Conservation (phyloP, 1,284 basidiomycete genomes). For the Tilletiopsis washingtonensis region DNA sequence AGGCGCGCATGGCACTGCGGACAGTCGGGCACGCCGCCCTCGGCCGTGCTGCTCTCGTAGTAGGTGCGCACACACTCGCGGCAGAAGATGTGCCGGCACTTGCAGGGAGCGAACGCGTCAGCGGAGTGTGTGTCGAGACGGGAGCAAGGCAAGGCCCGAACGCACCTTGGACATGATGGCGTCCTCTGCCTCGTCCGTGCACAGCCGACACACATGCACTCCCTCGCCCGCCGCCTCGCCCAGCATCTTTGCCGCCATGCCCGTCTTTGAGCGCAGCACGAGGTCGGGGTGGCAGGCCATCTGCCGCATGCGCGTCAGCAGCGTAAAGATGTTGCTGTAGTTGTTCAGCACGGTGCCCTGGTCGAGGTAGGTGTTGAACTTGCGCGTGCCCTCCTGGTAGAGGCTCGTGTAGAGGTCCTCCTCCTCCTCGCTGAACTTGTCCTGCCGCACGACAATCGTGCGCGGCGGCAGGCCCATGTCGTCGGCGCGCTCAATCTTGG, state of each 20-base stretch:
- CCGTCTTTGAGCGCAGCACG: conserved; percentile 75
- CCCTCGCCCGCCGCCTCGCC: conserved; percentile 28
- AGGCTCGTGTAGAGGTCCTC: conserved; percentile 89
- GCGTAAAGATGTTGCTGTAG: conserved; percentile 51
- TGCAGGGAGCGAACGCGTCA: too few relatives aligned
- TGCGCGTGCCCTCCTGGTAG: conserved; percentile 84
- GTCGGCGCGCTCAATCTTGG: conserved; percentile 82
- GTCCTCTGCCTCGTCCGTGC: conserved; percentile 93
- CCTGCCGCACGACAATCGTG: conserved; percentile 76
- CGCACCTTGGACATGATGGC: conserved; percentile 79
- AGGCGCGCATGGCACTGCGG: conserved; percentile 89
- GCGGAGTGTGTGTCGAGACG: too few relatives aligned
- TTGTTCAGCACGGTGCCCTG: conserved; percentile 66
- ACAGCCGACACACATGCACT: conserved; percentile 67
- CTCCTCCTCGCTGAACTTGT: conserved; percentile 93
- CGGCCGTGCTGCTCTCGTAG: conserved; percentile 10
- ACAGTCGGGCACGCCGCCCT: conserved; percentile 62
- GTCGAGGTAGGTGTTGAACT: conserved; percentile 83
- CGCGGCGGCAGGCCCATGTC: conserved; percentile 95
- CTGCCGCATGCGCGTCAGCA: conserved; percentile 47
- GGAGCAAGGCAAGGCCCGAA: too few relatives aligned
- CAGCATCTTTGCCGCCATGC: conserved; percentile 28
- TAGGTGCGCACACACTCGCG: conserved; percentile 94
- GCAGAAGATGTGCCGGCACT: conserved; percentile 74
- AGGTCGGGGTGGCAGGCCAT: conserved; percentile 65